phyloP scores from a whole-genome alignment of 805 yeast species.

The Ogataea allantospora region DNA sequence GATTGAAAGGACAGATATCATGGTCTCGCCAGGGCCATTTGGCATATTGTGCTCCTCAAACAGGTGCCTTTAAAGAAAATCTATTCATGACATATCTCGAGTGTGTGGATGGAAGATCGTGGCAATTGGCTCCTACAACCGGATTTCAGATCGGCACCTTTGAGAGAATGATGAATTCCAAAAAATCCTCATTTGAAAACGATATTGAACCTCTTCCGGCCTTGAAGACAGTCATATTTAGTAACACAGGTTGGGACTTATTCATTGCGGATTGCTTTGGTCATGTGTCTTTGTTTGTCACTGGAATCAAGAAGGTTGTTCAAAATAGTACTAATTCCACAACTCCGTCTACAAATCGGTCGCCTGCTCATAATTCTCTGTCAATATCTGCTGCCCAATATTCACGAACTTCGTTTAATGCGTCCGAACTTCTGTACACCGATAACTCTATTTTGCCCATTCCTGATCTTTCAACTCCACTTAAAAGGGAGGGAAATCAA shows the following conservation, averaged over 20 bases:
- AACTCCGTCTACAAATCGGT: conserved; percentile 23
- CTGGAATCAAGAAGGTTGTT: conserved; percentile 43
- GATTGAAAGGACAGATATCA: conserved; percentile 37
- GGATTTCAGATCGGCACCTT: conserved; percentile 26
- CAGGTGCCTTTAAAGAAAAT: conserved; percentile 31
- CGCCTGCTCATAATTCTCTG: conserved; percentile 12
- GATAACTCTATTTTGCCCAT: conserved; percentile 33
- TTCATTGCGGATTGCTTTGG: conserved; percentile 77
- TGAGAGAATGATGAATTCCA: conserved; percentile 11
- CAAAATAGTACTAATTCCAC: conserved; percentile 1
- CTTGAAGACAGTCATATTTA: conserved; percentile 58
- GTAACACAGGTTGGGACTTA: conserved; percentile 75
- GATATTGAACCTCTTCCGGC: conserved; percentile 26
- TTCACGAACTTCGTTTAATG: conserved; percentile 37
- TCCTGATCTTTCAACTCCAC: conserved; percentile 27
- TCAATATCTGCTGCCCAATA: conserved; percentile 32
- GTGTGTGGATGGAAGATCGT: conserved; percentile 68
- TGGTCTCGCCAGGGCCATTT: conserved; percentile 88
- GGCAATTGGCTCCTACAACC: conserved; percentile 71
- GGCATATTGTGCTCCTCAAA: conserved; percentile 53
- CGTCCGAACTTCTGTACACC: conserved; percentile 47
- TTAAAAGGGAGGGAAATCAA: conserved; percentile 23
- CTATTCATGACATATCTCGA: conserved; percentile 66
- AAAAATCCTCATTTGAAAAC: conserved; percentile 22
- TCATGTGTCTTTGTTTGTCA: conserved; percentile 52